Base-by-base conservation (phyloP, 495 filamentous ascomycete species). In the Talaromyces wortmannii region DNA sequence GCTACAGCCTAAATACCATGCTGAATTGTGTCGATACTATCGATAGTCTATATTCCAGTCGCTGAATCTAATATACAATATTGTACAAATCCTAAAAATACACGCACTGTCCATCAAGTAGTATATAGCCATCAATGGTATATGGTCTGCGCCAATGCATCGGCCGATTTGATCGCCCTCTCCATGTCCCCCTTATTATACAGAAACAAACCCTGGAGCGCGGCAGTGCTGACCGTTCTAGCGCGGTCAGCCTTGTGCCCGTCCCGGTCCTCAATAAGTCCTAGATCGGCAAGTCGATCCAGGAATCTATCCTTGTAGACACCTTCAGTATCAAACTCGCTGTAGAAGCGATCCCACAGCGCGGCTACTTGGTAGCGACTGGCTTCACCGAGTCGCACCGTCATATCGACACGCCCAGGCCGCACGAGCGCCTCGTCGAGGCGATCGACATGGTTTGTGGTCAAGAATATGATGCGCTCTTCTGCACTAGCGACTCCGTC, bases 401-500 rank as follows among this genome's bases (percentile, higher is more conserved):
- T 92, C 85, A 97, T 89, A 68, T 98, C 94, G 2, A 98, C 90
- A 51, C 94, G 79, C 5, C 94, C 94, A 3, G 94, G 94, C 30
- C 94, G 80, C 30, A 98, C 87, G 43, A 98, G 74, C 18, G 94
- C 94, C 58, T 85, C 83, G 62, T 98, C 94, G 2, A 98, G 80
- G 15, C 89, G 81, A 53, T 95, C 89, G 31, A 95, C 82, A 57
- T 97, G 89, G 59, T 98, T 98, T 17, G 94, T 98, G 5, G 94
- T 98, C 50, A 98, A 79, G 67, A 98, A 94, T 13, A 95, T 82
- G 52, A 98, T 86, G 13, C 94, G 80, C 69, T 97, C 91, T 62
- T 98, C 94, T 3, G 90, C 90, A 55, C 92, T 95, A n/a, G 92
- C 91, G 7, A 97, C 85, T 0, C 94, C 94, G 59, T 98, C 94